Base-by-base conservation (phyloP, 148 eudicot species). In the Gaultheria prostrata region DNA sequence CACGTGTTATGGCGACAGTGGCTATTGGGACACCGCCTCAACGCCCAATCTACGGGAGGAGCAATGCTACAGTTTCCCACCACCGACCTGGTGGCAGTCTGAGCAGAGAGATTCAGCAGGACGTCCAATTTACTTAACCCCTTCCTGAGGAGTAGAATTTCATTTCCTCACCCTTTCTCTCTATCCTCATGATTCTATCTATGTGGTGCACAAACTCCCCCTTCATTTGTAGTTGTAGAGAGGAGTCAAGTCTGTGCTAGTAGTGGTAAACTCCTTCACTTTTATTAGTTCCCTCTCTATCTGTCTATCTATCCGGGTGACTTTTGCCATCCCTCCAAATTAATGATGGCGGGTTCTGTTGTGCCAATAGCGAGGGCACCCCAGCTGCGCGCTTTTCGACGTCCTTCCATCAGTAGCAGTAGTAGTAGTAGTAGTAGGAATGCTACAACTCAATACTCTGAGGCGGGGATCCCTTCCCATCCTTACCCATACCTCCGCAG, bases 351-450 rank as follows among this genome's bases (percentile, higher is more conserved):
- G 45, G 57, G 46, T 53, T 83, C 87, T 50, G 30, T 83, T 6
- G 30, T 83, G 76, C 76, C 85, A 33, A 12, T 80, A 80, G 85
- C 80, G 49, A 82, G 85, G 57, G 76, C 57, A 46, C 81, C 85
- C 2, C 83, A 83, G 1, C 57, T 85, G 72, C 85, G 79, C 24
- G 26, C 74, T 65, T 48, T 67, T 61, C 76, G 63, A 76, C n/a
- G n/a, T n/a, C 77, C 77, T 26, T 65, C 79, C 24, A 67, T 32
- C 39, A 67, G 72, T 67, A n/a, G n/a, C n/a, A n/a, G n/a, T n/a
- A n/a, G n/a, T n/a, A n/a, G n/a, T n/a, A 26, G 71, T 49, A 43
- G 46, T 43, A 43, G 46, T 2, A 48, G 9, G 70, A 63, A 63
- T 24, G n/a, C n/a, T n/a, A 71, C 28, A 15, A n/a, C 77, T 7